A percentile compares a stretch with the other conserved stretches of the same genome.
These are phyloP conservation scores for Hevea brasiliensis DNA, from an alignment of 345 rosid species.

Conservation along the genomic window DNA sequence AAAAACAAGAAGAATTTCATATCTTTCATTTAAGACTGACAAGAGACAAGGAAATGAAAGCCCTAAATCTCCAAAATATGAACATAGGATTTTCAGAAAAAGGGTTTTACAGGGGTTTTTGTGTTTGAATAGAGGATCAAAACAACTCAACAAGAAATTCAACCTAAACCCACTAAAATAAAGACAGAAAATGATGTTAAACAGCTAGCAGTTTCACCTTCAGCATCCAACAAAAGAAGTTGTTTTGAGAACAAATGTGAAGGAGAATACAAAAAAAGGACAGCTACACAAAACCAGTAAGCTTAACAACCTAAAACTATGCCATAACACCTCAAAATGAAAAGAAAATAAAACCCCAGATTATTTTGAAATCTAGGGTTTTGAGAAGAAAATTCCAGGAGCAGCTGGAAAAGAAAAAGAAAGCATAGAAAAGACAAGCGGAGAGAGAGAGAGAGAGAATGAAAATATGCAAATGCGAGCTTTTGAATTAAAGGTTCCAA, in stretches of 20 bases:
- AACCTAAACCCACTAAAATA: slow-evolving; percentile 5
- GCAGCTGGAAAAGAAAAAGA: slow-evolving; percentile 16
- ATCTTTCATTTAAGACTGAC: neutral
- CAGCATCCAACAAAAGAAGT: neutral
- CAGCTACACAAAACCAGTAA: neutral
- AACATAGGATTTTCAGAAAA: neutral
- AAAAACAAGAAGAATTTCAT: neutral
- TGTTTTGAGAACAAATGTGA: neutral
- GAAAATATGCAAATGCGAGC: slow-evolving; percentile 5
- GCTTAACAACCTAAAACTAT: neutral
- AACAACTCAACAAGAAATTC: neutral
- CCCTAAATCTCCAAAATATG: slow-evolving; percentile 5
- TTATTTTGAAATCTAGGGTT: slow-evolving; percentile 24
- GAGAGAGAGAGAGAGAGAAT: neutral
- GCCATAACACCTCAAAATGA: neutral
- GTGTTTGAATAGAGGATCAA: neutral
- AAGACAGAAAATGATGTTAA: neutral
- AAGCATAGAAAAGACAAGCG: slow-evolving; percentile 25
- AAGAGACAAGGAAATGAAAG: neutral
- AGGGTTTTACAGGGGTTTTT: slow-evolving; percentile 13
- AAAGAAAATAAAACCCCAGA: slow-evolving; percentile 26
- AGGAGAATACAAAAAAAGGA: neutral
- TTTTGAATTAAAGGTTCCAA: slow-evolving; percentile 23
- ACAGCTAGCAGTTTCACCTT: slow-evolving; percentile 1
- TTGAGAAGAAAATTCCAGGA: slow-evolving; percentile 22